Conservation (phyloP, 2,329 filamentous ascomycete species). For the Botrytis paeoniae region DNA sequence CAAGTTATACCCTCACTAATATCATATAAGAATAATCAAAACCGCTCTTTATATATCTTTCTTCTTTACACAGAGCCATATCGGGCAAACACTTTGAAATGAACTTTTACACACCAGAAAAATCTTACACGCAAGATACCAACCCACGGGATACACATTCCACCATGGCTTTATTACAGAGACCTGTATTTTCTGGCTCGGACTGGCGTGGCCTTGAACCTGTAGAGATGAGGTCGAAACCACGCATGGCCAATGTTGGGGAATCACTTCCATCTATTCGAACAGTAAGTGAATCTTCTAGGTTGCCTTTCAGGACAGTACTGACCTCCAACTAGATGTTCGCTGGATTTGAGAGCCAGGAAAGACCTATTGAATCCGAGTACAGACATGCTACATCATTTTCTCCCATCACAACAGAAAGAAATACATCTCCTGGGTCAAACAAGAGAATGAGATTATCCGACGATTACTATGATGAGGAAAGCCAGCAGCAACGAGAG, state of each 20-base stretch:
- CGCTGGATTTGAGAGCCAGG: neutral
- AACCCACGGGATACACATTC: neutral
- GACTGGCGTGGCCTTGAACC: conserved; percentile 6
- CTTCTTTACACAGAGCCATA: neutral
- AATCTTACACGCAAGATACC: neutral
- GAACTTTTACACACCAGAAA: conserved; percentile 1
- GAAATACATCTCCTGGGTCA: conserved; percentile 13
- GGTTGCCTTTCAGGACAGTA: neutral
- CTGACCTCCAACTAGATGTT: neutral
- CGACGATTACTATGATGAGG: neutral
- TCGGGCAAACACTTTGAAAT: neutral
- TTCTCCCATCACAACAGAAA: neutral
- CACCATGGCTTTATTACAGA: conserved; percentile 1
- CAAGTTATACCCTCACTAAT: neutral
- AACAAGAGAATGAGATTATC: conserved; percentile 13
- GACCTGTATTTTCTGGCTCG: neutral
- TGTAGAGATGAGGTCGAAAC: conserved; percentile 6
- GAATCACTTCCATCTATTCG: conserved; percentile 12
- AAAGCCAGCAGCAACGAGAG: neutral
- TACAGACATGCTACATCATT: neutral
- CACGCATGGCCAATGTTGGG: neutral
- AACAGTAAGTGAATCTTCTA: neutral
- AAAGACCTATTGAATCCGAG: neutral
- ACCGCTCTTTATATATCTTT: neutral
- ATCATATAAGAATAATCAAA: neutral